Conservation (phyloP, 78 protist species). For the Guillardia theta region DNA sequence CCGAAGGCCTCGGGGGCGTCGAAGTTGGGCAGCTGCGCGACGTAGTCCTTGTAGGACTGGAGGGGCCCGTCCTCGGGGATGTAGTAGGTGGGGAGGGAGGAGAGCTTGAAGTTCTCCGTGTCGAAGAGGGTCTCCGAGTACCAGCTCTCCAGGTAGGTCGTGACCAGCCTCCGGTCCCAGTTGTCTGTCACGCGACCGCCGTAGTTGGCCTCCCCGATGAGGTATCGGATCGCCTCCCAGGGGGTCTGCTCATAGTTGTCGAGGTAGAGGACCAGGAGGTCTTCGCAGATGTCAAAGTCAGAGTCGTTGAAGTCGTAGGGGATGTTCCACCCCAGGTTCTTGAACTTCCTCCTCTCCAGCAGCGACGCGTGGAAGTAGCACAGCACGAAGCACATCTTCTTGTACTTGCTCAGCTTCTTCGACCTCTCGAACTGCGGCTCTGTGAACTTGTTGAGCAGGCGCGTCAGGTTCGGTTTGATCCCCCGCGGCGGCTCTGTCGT, state of each 20-base stretch:
- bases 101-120: slow-evolving; percentile 54
- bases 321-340: slow-evolving; percentile 64
- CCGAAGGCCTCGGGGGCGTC: slow-evolving; percentile 89
- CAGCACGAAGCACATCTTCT: slow-evolving; percentile 72
- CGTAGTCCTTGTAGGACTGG: slow-evolving; percentile 64
- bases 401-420: slow-evolving; percentile 53
- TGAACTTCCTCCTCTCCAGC: slow-evolving; percentile 86
- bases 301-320: slow-evolving; percentile 80
- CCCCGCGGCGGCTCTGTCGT: slow-evolving; percentile 94
- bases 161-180: slow-evolving; percentile 77
- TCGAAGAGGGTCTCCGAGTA: slow-evolving; percentile 52
- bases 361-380: slow-evolving; percentile 81
- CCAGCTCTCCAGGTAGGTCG: slow-evolving; percentile 67
- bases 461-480: slow-evolving; percentile 69
- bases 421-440: slow-evolving; percentile 48
- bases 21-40: slow-evolving; percentile 58
- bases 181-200: slow-evolving; percentile 94
- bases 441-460: slow-evolving; percentile 58
- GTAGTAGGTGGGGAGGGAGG: slow-evolving; percentile 53
- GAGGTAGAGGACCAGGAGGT: slow-evolving; percentile 56
- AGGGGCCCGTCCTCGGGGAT: slow-evolving; percentile 74
- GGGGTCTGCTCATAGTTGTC: slow-evolving; percentile 60
- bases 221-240: slow-evolving; percentile 69
- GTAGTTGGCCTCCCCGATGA: slow-evolving; percentile 84
- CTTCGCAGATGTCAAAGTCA: slow-evolving; percentile 72